Evolutionary conservation across 2,329 filamentous ascomycete genomes (phyloP).

Genomic region (Drechslerella coelobrocha): DNA sequence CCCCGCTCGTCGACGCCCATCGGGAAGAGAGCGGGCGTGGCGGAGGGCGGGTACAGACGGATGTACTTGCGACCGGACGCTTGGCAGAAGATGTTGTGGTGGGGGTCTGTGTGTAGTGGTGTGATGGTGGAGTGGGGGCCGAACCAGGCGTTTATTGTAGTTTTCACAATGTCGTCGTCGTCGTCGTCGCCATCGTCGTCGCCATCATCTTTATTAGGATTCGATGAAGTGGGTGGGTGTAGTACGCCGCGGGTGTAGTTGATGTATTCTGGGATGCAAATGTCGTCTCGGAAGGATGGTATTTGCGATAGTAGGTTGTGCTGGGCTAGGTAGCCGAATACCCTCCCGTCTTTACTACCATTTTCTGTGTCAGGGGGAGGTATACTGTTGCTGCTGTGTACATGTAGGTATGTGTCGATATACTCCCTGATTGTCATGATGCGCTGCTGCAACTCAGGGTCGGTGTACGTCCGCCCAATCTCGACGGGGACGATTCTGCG

Average conservation of each 20-base stretch:
- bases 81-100: conserved; percentile 90
- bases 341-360: conserved; percentile 31
- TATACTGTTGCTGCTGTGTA: conserved; percentile 52
- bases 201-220: conserved; percentile 54
- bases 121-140: conserved; percentile 87
- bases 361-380: conserved; percentile 26
- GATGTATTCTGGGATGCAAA: conserved; percentile 76
- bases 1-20: conserved; percentile 68
- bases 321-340: conserved; percentile 82
- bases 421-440: conserved; percentile 79
- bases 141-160: conserved; percentile 87
- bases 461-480: conserved; percentile 84
- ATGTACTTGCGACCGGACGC: conserved; percentile 91
- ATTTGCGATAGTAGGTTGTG: conserved; percentile 87
- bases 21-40: conserved; percentile 68
- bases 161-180: conserved; percentile 61
- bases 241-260: conserved; percentile 63
- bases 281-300: conserved; percentile 75
- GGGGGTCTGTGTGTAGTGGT: conserved; percentile 89
- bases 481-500: conserved; percentile 84
- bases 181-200: conserved; percentile 55
- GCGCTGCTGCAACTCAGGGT: conserved; percentile 81
- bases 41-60: conserved; percentile 77
- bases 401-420: conserved; percentile 67
- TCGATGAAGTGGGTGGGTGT: conserved; percentile 67